phyloP scores from a whole-genome alignment of 2,329 filamentous ascomycete species.

The Grosmannia clavigera region DNA sequence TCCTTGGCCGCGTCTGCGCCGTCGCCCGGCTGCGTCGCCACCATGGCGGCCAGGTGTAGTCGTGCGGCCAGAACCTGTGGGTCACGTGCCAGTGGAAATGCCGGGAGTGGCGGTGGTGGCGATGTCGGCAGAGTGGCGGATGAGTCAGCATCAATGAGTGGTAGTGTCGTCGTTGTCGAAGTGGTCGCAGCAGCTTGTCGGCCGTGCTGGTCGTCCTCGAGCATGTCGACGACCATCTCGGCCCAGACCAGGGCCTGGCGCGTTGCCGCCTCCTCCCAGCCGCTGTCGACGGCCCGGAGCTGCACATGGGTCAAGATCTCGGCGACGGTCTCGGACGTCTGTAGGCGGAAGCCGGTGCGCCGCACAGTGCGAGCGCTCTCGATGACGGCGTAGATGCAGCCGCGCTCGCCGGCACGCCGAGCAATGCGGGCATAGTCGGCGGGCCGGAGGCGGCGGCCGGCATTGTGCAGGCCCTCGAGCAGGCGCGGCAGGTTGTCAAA shows the following conservation, averaged over 20 bases:
- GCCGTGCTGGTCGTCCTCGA: constrained; percentile 31
- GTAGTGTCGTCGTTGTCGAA: constrained; percentile 1
- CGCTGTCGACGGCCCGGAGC: constrained; percentile 27
- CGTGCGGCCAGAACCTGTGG: constrained; percentile 29
- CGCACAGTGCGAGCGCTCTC: constrained; percentile 35
- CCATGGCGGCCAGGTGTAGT: constrained; percentile 30
- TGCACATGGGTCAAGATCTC: constrained; percentile 26
- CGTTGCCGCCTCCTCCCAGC: constrained; percentile 22
- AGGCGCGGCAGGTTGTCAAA: constrained; percentile 40
- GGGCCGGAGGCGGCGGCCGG: constrained; percentile 24
- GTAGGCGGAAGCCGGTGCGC: constrained; percentile 33
- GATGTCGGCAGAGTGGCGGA: constrained; percentile 1
- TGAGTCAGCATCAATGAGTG: too few relatives aligned
- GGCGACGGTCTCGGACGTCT: constrained; percentile 27
- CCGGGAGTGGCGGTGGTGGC: constrained; percentile 7
- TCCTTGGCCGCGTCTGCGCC: constrained; percentile 14
- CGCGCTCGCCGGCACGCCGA: constrained; percentile 26
- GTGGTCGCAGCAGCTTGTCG: background rate
- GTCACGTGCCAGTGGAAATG: constrained; percentile 25
- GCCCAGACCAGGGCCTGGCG: constrained; percentile 31
- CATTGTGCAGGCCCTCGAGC: constrained; percentile 33
- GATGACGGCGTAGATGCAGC: constrained; percentile 32
- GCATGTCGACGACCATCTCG: constrained; percentile 35
- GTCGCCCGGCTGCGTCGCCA: constrained; percentile 21
- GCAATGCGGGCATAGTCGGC: constrained; percentile 26